Evolutionary conservation across 352 stramenopile species (phyloP).

Genomic region (Pseudoperonospora humuli): DNA sequence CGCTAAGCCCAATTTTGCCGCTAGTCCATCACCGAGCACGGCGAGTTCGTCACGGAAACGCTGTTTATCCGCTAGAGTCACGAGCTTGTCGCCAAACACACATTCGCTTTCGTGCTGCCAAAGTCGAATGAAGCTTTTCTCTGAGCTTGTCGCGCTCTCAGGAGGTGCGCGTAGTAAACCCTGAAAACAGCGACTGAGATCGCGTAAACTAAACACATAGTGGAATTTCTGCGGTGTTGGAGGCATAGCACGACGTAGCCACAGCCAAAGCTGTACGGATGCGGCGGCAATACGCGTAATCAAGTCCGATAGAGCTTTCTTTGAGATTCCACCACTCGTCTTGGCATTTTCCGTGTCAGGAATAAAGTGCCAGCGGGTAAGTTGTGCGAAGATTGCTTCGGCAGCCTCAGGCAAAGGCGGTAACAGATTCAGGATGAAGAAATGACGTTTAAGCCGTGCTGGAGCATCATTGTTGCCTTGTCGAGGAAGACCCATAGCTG

Average conservation of each 20-base stretch:
- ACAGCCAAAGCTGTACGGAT: conserved; percentile 61
- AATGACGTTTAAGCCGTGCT: conserved; percentile 86
- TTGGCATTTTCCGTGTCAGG: conserved; percentile 13
- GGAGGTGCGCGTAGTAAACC: conserved; percentile 58
- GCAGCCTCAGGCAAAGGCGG: conserved; percentile 67
- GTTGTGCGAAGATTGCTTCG: conserved; percentile 82
- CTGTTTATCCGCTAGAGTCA: conserved; percentile 64
- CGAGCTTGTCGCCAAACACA: conserved; percentile 73
- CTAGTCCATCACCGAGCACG: conserved; percentile 35
- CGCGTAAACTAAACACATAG: conserved; percentile 75
- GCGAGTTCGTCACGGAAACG: conserved; percentile 52
- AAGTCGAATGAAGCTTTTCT: conserved; percentile 51
- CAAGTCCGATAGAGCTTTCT: conserved; percentile 40
- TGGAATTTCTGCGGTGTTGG: conserved; percentile 77
- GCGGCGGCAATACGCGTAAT: conserved; percentile 35
- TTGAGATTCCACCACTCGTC: conserved; percentile 3
- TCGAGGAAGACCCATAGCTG: conserved; percentile 49
- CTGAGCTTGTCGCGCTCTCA: conserved; percentile 34
- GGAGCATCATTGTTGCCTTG: conserved; percentile 81
- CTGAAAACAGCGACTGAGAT: conserved; percentile 71
- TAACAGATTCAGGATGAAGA: conserved; percentile 84
- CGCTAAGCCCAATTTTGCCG: conserved; percentile 12
- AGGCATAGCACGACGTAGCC: conserved; percentile 57
- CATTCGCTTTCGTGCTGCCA: conserved; percentile 84
- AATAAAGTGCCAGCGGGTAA: conserved; percentile 51